phyloP scores from a whole-genome alignment of 225 moss, liverwort and hornwort species.

The Polytrichum commune region DNA sequence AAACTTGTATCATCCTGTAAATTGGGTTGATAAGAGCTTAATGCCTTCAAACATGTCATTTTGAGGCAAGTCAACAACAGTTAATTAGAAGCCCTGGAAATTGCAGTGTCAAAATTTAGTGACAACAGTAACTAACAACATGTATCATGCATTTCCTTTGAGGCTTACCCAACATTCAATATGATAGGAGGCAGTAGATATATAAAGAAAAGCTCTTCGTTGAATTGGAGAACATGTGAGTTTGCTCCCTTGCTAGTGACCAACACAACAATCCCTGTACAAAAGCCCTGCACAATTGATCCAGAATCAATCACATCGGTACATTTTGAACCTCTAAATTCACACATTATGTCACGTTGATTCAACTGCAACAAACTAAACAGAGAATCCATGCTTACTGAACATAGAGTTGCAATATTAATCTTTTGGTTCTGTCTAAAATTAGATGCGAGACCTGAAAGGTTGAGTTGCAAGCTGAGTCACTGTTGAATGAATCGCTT shows the following conservation, averaged over 20 bases:
- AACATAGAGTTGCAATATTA: no score
- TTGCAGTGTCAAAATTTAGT: background rate
- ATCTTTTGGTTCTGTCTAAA: no score
- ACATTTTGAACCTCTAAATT: background rate
- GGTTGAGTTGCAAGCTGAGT: no score
- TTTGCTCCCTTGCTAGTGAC: conserved; percentile 65
- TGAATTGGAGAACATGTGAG: conserved; percentile 69
- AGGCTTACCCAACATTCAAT: conserved; percentile 67
- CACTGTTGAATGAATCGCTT: no score
- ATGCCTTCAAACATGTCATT: background rate
- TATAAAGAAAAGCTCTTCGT: conserved; percentile 81
- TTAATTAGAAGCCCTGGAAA: background rate
- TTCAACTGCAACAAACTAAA: no score
- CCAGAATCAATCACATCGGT: background rate
- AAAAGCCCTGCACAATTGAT: conserved; percentile 37
- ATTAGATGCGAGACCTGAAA: no score
- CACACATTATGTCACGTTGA: no score
- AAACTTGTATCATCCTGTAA: background rate
- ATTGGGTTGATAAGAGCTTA: background rate
- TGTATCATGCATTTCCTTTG: no score
- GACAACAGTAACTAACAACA: no score
- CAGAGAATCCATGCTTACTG: no score
- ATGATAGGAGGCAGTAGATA: conserved; percentile 86
- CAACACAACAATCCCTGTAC: conserved; percentile 60
- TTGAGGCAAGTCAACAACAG: no score